Percentiles rank a stretch among this genome's conserved stretches.
These are phyloP conservation scores for Eimeria zaria DNA, from an alignment of 169 alveolate species.

Conservation along the genomic window DNA sequence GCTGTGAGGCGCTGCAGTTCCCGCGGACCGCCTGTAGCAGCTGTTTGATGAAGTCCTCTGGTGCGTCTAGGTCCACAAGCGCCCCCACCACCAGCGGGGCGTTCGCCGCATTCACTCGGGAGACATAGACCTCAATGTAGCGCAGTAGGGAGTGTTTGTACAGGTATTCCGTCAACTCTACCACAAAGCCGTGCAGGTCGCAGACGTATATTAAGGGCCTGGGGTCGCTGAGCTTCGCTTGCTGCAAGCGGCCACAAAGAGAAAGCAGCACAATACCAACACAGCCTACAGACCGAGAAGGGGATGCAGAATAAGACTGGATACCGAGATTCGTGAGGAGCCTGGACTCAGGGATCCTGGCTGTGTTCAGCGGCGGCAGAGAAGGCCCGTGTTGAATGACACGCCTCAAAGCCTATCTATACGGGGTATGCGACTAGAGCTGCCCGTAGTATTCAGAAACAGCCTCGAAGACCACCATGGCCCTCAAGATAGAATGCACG, in stretches of 20 bases:
- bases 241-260: conserved; percentile 93
- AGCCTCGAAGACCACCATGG: background rate
- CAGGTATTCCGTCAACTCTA: conserved; percentile 98
- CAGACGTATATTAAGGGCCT: conserved; percentile 99
- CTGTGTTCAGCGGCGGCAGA: background rate
- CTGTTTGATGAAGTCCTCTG: conserved; percentile 98
- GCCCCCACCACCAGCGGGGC: conserved; percentile 99
- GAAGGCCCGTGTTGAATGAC: background rate
- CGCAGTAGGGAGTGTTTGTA: conserved; percentile 97
- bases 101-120: conserved; percentile 92
- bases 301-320: background rate
- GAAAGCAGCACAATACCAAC: background rate
- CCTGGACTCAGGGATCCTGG: background rate
- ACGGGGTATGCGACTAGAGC: background rate
- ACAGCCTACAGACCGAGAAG: background rate
- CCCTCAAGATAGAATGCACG: background rate
- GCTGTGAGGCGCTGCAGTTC: conserved; percentile 97
- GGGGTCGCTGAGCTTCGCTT: conserved; percentile 98
- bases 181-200: conserved; percentile 98
- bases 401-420: background rate
- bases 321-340: background rate
- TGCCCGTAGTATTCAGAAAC: background rate
- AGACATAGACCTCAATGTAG: conserved; percentile 97
- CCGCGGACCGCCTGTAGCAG: conserved; percentile 96
- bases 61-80: conserved; percentile 99